Base-by-base conservation (phyloP, 2,329 filamentous ascomycete genomes). In the Lecanosticta acicola region DNA sequence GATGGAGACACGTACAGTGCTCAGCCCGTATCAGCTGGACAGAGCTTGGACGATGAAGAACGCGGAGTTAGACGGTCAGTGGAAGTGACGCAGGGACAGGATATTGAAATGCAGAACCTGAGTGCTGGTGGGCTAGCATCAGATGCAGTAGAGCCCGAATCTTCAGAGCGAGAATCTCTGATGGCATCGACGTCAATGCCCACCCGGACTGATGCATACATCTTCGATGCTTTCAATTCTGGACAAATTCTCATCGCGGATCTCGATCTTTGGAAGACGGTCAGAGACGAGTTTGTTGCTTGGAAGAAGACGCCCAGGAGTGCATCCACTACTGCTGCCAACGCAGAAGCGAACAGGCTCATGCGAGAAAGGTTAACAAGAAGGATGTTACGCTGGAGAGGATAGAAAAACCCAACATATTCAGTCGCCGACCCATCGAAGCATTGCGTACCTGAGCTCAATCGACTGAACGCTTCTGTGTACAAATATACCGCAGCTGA, bases 11-110 rank as follows among this genome's bases (percentile, higher is more conserved):
- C 39, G 29, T 46, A 38, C 24, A 39, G 32, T 18, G 40, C 47
- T 2, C 40, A 46, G 2, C 20, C 53, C n/a, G 36, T 43, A 3
- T 43, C 48, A 8, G 46, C 50, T 3, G 44, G 53, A 16, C 79
- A 81, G 57, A 77, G 80, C 55, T 68, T 77, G 46, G 79, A 83
- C 52, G 68, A 73, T 4, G 80, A 83, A 64, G 80, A 83, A 61
- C 71, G 76, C 21, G 79, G 79, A 1, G 61, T 79, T 2, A 56
- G 72, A 14, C 69, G 70, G 44, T 58, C 56, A 11, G 53, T 45
- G 48, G 67, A 64, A 60, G 32, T 57, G 61, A 45, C 66, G 55
- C 45, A 63, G 60, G 50, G 50, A 9, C 58, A 68, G 7, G 70
- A 68, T 39, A 63, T 68, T 33, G 71, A 73, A 50, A 58, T 69